Evolutionary conservation across 192 early-diverging fungal genomes (phyloP).

Genomic region (Coemansia sp.): DNA sequence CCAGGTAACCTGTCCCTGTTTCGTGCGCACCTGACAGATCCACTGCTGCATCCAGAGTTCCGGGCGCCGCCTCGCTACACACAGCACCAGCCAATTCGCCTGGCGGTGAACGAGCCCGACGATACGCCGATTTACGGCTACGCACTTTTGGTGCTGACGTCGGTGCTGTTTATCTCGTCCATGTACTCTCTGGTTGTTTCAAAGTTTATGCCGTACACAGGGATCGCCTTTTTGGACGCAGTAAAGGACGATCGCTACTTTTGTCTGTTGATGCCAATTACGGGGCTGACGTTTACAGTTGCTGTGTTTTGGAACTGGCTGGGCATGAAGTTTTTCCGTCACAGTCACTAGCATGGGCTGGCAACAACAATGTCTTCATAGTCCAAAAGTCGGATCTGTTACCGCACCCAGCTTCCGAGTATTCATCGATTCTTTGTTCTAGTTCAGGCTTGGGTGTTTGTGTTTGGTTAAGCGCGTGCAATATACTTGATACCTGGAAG

Average conservation of each 20-base stretch:
- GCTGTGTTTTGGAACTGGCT: constrained; percentile 92
- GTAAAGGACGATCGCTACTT: constrained; percentile 80
- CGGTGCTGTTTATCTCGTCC: constrained; percentile 59
- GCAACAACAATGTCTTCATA: not conserved
- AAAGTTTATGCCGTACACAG: constrained; percentile 70
- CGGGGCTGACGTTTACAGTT: constrained; percentile 70
- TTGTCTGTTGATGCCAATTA: constrained; percentile 77
- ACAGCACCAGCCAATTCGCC: constrained; percentile 56
- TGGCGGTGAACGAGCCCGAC: constrained; percentile 63
- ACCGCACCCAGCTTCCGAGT: not conserved
- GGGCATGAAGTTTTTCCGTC: constrained; percentile 90
- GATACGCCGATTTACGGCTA: constrained; percentile 70
- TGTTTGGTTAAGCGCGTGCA: not conserved
- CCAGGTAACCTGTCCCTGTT: constrained; percentile 52
- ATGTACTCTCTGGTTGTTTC: constrained; percentile 68
- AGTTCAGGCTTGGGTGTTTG: not conserved
- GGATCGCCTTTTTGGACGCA: constrained; percentile 65
- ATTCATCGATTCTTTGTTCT: not conserved
- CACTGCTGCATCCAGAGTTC: constrained; percentile 49
- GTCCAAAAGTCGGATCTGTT: not conserved
- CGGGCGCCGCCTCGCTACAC: constrained; percentile 56
- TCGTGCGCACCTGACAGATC: constrained; percentile 44
- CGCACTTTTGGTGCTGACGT: constrained; percentile 59
- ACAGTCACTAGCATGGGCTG: constrained; percentile 53
- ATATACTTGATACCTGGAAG: not conserved